Base-by-base conservation (phyloP, 768 basidiomycete genomes). In the Termitomyces sp. region DNA sequence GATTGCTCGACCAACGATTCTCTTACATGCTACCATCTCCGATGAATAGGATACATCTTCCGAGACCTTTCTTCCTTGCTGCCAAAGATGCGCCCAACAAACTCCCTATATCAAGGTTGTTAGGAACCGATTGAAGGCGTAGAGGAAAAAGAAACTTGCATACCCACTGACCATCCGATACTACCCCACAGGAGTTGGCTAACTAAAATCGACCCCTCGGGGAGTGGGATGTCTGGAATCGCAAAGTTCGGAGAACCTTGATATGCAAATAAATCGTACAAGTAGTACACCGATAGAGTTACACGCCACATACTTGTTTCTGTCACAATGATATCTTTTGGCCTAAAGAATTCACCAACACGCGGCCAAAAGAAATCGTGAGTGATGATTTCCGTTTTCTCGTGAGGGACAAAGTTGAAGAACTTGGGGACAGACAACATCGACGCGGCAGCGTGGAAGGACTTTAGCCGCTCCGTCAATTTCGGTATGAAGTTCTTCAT, bases 101-200 rank as follows among this genome's bases (percentile, higher is more conserved):
- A 50, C 84, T 83, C 5, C 85, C 84, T 84, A 52, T 9, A 36
- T 11, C 2, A n/a, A 58, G 7, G 9, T 0, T 8, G 29, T 14
- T 45, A 36, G 46, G 25, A 31, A 48, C 9, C 7, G 34, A 6
- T 15, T 5, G 10, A 6, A 51, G 31, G 45, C 31, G 20, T 25
- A 5, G 14, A 34, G 8, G 50, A 11, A 37, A 29, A 45, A 20
- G 34, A 15, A 5, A 12, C 5, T 0, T 17, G 64, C 79, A 75
- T 71, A 77, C 92, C 92, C 47, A 90, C 85, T 17, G 88, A 85
- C 88, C 89, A 97, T 0, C 96, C 96, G 65, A 98, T 97, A 60
- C 88, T 89, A 51, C 95, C 95, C 88, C 91, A 97, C 9, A 97
- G 75, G 57, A 96, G 85, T 73, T 95, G 93, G 61, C 81, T 84